Base-by-base conservation (phyloP, 2,329 filamentous ascomycete species). In the Colletotrichum graminicola region DNA sequence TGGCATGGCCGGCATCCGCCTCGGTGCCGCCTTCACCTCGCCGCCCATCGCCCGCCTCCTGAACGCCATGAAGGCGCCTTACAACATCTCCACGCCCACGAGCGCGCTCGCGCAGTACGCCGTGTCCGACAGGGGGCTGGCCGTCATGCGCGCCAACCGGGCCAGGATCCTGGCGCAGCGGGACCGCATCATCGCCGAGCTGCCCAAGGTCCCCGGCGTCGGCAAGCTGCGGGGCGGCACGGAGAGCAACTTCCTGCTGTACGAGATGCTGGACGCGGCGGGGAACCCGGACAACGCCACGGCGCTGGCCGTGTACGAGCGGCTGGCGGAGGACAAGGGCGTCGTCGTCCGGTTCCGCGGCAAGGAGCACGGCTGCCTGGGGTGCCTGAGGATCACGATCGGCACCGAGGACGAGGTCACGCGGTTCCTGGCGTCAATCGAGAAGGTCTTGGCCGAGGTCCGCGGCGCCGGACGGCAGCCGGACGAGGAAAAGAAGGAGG, bases 311-410 rank as follows among this genome's bases (percentile, higher is more conserved):
- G 92, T 95, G 10, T 99, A 99, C 80, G 91, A 97, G 82, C 86
- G 85, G 39, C 86, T 99, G 76, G 96, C 96, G 0, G 94, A 97
- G 85, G 88, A 90, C 51, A 91, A 90, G 79, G 94, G 95, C 0
- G 95, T 99, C 0, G 95, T 99, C 8, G 95, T 98, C 5, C 87
- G 96, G 65, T 99, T 98, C 82, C 87, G 96, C 76, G 96, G 96
- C 59, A 97, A 95, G 83, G 96, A 99, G 84, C 86, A 93, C 75
- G 95, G 95, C 5, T 99, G 96, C 79, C 81, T 91, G 52, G 96
- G 95, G 0, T 98, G 95, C 78, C 82, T 99, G 80, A 89, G 96
- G 66, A 94, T 98, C 75, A 99, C 96, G 0, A 90, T 99, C 16
- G 96, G 96, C 21, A 98, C 95, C 0, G 93, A 97, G 80, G 83